Base-by-base conservation (phyloP, 2,329 filamentous ascomycete species). In the Botrytis sinoallii region DNA sequence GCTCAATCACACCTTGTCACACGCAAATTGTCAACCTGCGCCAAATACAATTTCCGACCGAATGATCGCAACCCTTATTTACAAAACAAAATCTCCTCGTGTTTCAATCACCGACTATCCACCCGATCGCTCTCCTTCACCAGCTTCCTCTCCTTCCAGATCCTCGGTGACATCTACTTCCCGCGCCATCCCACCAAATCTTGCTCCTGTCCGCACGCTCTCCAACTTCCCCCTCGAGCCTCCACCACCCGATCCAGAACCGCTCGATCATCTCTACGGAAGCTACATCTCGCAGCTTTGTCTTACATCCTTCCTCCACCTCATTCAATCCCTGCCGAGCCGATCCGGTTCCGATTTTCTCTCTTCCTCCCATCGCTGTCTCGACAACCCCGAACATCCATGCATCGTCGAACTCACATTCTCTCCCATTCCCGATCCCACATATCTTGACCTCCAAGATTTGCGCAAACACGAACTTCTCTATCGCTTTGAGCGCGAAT, bases 401-500 rank as follows among this genome's bases (percentile, higher is more conserved):
- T 85, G 85, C 38, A 88, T 93, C 25, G 90, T 92, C 71, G 91
- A 93, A 82, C 82, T 92, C 67, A 87, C 87, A 0, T 85, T 93
- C 70, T 87, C 88, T 1, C 88, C 91, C 0, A 86, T 87, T 0
- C 89, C 89, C 1, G 85, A 87, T 16, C 84, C 86, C 3, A 87
- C 89, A 78, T 93, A 92, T 82, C 83, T 93, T 79, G 85, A 89
- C 79, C 79, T 95, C 29, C 84, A 86, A 4, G 92, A 94, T 77
- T 84, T 97, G 78, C 88, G 93, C 76, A 92, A 92, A 80, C 91
- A 97, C 81, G 93, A 95, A 83, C 89, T 90, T 74, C 90, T 97
- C 74, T 94, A 93, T 84, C 88, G 90, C 29, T 97, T 97, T 79
- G 93, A 97, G 86, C 88, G 90, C 76, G 92, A 95, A 82, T 97